A percentile compares a stretch with the other conserved stretches of the same genome.
Evolutionary conservation across 2,329 filamentous ascomycete species (phyloP).

Genomic region (Aspergillus sp.): DNA sequence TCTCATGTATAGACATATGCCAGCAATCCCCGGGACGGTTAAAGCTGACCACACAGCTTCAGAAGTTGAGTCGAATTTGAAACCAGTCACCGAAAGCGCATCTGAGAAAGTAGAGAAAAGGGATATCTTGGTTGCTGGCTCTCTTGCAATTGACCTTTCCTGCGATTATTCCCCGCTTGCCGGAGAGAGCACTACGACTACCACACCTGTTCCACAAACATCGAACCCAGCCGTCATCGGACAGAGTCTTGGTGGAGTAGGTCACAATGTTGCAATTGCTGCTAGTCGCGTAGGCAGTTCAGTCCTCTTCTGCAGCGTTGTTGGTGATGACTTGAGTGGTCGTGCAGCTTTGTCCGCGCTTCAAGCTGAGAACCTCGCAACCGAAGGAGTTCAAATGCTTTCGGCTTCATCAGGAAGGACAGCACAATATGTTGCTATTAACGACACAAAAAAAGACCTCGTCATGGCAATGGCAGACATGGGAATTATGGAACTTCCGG

Average conservation of each 20-base stretch:
- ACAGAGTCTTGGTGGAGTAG: conserved; percentile 84
- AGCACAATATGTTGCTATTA: conserved; percentile 86
- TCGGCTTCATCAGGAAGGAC: conserved; percentile 55
- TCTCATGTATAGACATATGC: conserved; percentile 30
- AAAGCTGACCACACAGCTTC: conserved; percentile 16
- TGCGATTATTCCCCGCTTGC: conserved; percentile 63
- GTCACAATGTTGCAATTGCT: conserved; percentile 82
- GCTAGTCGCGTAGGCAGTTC: conserved; percentile 61
- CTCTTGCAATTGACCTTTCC: conserved; percentile 77
- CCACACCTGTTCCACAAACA: conserved; percentile 53
- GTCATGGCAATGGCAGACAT: conserved; percentile 95
- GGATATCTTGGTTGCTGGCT: conserved; percentile 83
- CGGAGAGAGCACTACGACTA: conserved; percentile 23
- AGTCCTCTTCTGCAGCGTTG: conserved; percentile 70
- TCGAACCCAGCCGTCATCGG: conserved; percentile 78
- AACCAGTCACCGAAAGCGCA: conserved; percentile 4
- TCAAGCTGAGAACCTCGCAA: conserved; percentile 50
- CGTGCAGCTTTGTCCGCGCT: conserved; percentile 64
- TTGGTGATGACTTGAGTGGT: conserved; percentile 74
- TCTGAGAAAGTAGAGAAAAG: conserved; percentile 26
- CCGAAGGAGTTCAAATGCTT: conserved; percentile 58
- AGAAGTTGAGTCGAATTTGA: conserved; percentile 12
- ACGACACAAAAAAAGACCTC: conserved; percentile 74
- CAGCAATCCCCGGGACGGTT: conserved; percentile 21
- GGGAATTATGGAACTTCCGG: conserved; percentile 61